Percentiles rank a stretch among this genome's conserved stretches.
These are phyloP conservation scores for Ustilago curta DNA, from an alignment of 1,284 basidiomycete species.

Conservation along the genomic window DNA sequence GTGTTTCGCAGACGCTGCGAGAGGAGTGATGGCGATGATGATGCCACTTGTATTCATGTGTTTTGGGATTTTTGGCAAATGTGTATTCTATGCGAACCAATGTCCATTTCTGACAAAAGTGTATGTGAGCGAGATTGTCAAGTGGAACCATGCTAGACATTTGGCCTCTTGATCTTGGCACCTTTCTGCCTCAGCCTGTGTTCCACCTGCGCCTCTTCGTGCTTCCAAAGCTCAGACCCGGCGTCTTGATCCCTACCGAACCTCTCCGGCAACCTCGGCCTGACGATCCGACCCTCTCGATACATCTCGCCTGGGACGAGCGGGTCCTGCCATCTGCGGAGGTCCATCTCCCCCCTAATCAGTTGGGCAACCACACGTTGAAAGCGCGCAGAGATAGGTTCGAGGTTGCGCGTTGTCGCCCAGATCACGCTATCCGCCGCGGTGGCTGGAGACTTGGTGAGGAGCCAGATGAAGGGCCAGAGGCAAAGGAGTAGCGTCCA, in stretches of 20 bases:
- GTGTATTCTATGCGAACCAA: too few relatives aligned
- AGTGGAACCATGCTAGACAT: slow-evolving; percentile 1
- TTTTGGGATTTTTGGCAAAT: slow-evolving; percentile 1
- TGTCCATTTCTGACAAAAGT: not conserved
- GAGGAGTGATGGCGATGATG: slow-evolving; percentile 7
- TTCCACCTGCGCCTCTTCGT: slow-evolving; percentile 27
- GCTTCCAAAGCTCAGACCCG: slow-evolving; percentile 24
- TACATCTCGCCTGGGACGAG: slow-evolving; percentile 35
- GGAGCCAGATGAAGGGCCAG: slow-evolving; percentile 53
- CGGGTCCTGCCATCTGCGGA: slow-evolving; percentile 18
- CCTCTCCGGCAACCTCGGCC: slow-evolving; percentile 20
- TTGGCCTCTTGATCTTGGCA: slow-evolving; percentile 29
- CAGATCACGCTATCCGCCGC: slow-evolving; percentile 54
- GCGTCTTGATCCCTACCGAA: slow-evolving; percentile 10
- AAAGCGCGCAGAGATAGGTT: slow-evolving; percentile 17
- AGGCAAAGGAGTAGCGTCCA: slow-evolving; percentile 21
- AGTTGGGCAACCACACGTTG: slow-evolving; percentile 8
- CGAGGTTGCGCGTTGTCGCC: slow-evolving; percentile 39
- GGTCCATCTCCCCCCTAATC: not conserved
- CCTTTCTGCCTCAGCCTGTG: slow-evolving; percentile 17
- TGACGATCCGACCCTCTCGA: slow-evolving; percentile 36
- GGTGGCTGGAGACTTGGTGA: slow-evolving; percentile 46
- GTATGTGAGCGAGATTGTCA: not conserved
- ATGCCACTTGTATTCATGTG: slow-evolving; percentile 3
- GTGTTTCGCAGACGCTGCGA: slow-evolving; percentile 22